Base-by-base conservation (phyloP, 176 grass and related monocot species). In the Zea luxurians region DNA sequence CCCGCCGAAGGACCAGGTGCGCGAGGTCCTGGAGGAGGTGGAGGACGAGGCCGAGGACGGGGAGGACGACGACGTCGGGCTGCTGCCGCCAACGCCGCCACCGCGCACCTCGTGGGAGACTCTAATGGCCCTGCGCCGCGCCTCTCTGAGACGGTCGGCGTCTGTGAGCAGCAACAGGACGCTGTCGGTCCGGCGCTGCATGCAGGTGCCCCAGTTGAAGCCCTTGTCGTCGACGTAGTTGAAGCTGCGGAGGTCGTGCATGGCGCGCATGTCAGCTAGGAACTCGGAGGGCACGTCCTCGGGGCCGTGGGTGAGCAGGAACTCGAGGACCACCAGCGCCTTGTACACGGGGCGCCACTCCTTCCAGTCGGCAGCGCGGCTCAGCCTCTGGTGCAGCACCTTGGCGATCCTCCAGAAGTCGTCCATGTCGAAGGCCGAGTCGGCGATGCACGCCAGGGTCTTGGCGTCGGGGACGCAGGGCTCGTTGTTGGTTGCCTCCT, bases 281-380 rank as follows among this genome's bases (percentile, higher is more conserved):
- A 90, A 93, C 60, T 93, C 91, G 37, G 83, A 66, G 2, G 80
- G 78, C 13, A 93, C 27, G 52, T 80, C 79, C 36, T 93, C 91
- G 20, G 85, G 91, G 10, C 91, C 91, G 78, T 93, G 91, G 4
- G 88, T 90, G 8, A 93, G 79, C 61, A 90, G 60, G 80, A 84
- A 90, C 64, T 90, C 91, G 4, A 93, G 72, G 5, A 93, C 84
- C 11, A 85, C 80, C 2, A 93, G 74, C 16, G 88, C 80, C 68
- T 93, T 93, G 88, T 93, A 93, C 0, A 83, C 83, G 37, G 83
- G 85, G 16, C 91, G 76, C 91, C 88, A 93, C 78, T 88, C 88
- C 91, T 93, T 93, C 85, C 82, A 93, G 73, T 93, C 80, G 5
- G 52, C 50, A 21, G 60, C 48, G 62, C 40, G 60, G 48, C 70